Conservation (phyloP, 176 grass and related monocot species). For the Eleusine coracana region DNA sequence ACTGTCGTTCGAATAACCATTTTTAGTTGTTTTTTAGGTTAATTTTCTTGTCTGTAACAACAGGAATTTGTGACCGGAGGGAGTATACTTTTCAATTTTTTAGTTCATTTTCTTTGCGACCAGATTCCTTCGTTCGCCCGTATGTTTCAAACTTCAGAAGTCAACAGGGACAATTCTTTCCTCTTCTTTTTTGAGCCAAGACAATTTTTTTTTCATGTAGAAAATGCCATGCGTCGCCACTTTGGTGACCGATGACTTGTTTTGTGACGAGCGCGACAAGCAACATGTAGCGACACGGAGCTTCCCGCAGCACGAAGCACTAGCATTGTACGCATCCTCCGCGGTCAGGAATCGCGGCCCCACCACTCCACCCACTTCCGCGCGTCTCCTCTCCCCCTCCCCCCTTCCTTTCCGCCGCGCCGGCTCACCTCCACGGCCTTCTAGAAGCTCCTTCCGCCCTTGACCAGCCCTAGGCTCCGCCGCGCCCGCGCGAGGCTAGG, state of each 20-base stretch:
- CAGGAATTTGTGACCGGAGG: too few relatives aligned
- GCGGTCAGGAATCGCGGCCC: slow-evolving; percentile 13
- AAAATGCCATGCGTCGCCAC: not conserved
- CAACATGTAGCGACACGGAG: not conserved
- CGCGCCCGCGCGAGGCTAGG: not conserved
- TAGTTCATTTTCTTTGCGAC: not conserved
- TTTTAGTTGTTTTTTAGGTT: too few relatives aligned
- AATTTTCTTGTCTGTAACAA: too few relatives aligned
- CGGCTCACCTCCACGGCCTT: not conserved
- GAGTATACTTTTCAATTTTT: not conserved
- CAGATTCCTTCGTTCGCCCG: not conserved
- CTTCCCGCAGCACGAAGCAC: not conserved
- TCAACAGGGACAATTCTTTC: not conserved
- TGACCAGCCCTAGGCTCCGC: not conserved
- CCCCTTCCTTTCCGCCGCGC: not conserved
- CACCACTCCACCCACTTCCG: not conserved
- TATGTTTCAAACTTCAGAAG: not conserved
- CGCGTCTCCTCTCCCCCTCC: not conserved
- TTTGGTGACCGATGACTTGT: not conserved
- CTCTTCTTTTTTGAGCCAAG: not conserved
- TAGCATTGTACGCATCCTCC: slow-evolving; percentile 4
- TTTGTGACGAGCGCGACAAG: not conserved
- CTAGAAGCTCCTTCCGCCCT: slow-evolving; percentile 16
- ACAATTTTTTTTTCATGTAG: too few relatives aligned
- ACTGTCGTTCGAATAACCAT: too few relatives aligned